Percentiles rank a stretch among this genome's conserved stretches.
These are phyloP conservation scores for Stachybotrys chartarum DNA, from an alignment of 2,329 filamentous ascomycete genomes.

Conservation along the genomic window DNA sequence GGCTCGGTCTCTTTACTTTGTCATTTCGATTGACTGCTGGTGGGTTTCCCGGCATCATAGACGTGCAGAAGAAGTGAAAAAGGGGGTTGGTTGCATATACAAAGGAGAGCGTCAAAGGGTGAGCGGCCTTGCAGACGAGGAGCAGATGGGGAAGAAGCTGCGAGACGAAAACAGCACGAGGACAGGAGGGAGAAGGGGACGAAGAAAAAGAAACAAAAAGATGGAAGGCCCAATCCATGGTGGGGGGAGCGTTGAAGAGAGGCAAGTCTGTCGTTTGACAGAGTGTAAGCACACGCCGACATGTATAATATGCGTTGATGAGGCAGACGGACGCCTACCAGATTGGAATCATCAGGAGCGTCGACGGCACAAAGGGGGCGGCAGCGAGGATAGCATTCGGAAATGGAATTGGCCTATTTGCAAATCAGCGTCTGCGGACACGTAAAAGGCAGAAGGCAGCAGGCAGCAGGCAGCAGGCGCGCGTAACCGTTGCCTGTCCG, in stretches of 20 bases:
- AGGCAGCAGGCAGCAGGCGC: too few species aligned
- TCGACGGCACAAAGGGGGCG: too few species aligned
- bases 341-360: too few species aligned
- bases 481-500: too few species aligned
- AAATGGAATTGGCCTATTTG: too few species aligned
- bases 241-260: neutral
- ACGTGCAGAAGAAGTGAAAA: neutral
- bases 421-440: too few species aligned
- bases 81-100: neutral
- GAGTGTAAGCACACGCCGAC: neutral
- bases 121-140: too few species aligned
- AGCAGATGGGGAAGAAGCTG: too few species aligned
- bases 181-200: neutral
- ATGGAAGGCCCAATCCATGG: neutral
- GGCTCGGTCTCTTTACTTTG: neutral
- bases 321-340: neutral
- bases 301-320: neutral
- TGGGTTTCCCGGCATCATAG: neutral
- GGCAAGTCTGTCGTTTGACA: neutral
- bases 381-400: too few species aligned
- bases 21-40: neutral
- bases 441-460: too few species aligned
- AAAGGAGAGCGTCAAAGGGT: too few species aligned
- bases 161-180: too few species aligned
- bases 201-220: neutral